These are phyloP conservation scores for Ceratobasidium sp. DNA, from an alignment of 1,284 basidiomycete species.

Conservation along the genomic window DNA sequence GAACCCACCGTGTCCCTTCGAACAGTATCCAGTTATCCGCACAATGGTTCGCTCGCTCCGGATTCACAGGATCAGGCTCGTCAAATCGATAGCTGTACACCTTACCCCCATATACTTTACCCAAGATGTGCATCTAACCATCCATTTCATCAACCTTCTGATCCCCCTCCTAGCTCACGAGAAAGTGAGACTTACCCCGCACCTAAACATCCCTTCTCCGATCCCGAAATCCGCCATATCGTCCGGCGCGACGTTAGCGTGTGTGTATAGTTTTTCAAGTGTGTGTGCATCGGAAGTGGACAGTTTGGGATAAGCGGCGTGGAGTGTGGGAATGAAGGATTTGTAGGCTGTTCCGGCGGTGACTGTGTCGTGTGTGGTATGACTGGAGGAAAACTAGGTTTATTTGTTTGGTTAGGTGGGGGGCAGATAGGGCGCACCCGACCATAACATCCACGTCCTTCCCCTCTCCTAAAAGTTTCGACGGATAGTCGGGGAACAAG, in stretches of 20 bases:
- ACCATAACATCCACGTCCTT: constrained; percentile 66
- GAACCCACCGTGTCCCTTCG: constrained; percentile 33
- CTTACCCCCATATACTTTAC: constrained; percentile 17
- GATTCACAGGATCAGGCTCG: constrained; percentile 29
- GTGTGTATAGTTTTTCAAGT: constrained; percentile 9
- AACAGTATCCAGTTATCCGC: constrained; percentile 37
- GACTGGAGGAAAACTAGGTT: not conserved
- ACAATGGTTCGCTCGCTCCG: constrained; percentile 13
- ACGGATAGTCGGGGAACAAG: constrained; percentile 64
- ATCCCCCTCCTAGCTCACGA: not conserved
- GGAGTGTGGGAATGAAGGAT: not conserved
- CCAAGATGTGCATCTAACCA: constrained; percentile 4
- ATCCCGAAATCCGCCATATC: constrained; percentile 9
- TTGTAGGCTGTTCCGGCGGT: constrained; percentile 4
- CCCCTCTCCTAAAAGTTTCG: constrained; percentile 58
- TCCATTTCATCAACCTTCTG: not conserved
- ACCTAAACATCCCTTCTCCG: constrained; percentile 29
- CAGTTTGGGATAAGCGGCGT: constrained; percentile 26
- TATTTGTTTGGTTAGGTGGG: not conserved
- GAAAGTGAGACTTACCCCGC: constrained; percentile 14
- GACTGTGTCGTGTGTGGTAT: constrained; percentile 36
- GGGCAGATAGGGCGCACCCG: constrained; percentile 60
- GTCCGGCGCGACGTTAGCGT: constrained; percentile 15
- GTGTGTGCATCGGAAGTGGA: constrained; percentile 16
- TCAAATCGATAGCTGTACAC: constrained; percentile 40